Base-by-base conservation (phyloP, 768 basidiomycete species). In the Saitozyma podzolica region DNA sequence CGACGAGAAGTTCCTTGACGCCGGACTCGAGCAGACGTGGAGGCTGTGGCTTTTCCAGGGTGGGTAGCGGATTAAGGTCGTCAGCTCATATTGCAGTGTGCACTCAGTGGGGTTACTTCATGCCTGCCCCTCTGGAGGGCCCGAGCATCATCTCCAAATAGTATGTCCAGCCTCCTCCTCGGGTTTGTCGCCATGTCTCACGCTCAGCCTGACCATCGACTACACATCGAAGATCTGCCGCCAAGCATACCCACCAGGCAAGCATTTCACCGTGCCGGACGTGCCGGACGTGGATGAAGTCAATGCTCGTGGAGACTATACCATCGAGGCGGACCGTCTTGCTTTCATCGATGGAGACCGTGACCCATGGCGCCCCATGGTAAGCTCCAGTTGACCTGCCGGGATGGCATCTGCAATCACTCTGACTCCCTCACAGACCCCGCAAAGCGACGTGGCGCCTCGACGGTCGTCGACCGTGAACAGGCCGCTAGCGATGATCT, bases 81-180 rank as follows among this genome's bases (percentile, higher is more conserved):
- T 29, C 61, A 40, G 47, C 52, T 56, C 43, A 50, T 10, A 14
- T 41, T 11, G 5, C 50, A 66, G 75, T 92, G 56, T 93, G 92
- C 82, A 92, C 91, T 0, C 86, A 95, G 72, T 97, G 95, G 95
- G 95, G 93, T 2, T 99, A 91, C 79, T 93, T 95, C 77, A 87
- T 84, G 40, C 91, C 71, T 37, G 78, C 76, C 3, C 76, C 80
- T 2, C 89, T 88, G 1, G 84, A 85, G 45, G 82, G 83, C 7
- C 90, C 92, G 7, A 83, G 87, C 3, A 89, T 98, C 67, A 84
- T 97, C 47, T 96, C 93, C 3, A 85, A 70, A 17, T 61, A 58
- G 76, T 77, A 53, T 19, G 76, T 63, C 20, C 9, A 8, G 39
- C 42, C 50, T 55, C 29, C 13, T 10, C 16, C 39, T 49, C 40